A percentile compares a stretch with the other conserved stretches of the same genome.
Conservation (phyloP, 2,329 filamentous ascomycete genomes). For the Cladorrhinum sp. region DNA sequence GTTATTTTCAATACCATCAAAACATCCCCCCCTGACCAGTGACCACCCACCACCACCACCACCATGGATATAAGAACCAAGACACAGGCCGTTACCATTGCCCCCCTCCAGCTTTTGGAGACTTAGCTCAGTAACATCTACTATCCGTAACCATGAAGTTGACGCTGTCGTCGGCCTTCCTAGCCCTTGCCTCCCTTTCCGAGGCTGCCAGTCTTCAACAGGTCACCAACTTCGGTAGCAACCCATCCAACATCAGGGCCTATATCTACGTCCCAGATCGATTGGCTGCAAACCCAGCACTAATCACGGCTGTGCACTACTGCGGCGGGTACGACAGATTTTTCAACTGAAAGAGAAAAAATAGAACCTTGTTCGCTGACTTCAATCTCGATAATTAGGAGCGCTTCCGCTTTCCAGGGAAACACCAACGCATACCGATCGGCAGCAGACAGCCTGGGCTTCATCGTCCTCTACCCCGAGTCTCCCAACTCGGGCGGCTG, state of each 20-base stretch:
- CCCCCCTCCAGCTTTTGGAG: neutral
- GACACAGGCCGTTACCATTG: neutral
- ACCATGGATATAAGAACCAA: neutral
- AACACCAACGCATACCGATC: conserved; percentile 37
- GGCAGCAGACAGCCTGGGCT: conserved; percentile 52
- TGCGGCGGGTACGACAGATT: conserved; percentile 53
- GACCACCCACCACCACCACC: no score
- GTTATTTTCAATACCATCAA: neutral
- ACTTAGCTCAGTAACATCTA: neutral
- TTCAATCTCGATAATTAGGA: conserved; percentile 51
- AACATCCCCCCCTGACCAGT: no score
- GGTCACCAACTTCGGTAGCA: conserved; percentile 31
- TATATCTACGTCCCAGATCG: conserved; percentile 36
- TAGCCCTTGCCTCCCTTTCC: conserved; percentile 24
- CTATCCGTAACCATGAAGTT: conserved; percentile 21
- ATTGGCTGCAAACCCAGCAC: conserved; percentile 41
- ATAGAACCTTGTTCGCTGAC: no score
- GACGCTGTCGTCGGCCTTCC: conserved; percentile 21
- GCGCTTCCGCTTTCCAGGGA: conserved; percentile 35
- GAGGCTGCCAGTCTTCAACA: conserved; percentile 29
- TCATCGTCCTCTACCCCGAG: conserved; percentile 51
- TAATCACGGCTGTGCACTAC: conserved; percentile 56
- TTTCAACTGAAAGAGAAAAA: no score
- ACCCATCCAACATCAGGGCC: conserved; percentile 31
- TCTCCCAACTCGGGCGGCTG: conserved; percentile 44